These are phyloP conservation scores for Orychophragmus violaceus DNA, from an alignment of 345 rosid genomes.

Conservation along the genomic window DNA sequence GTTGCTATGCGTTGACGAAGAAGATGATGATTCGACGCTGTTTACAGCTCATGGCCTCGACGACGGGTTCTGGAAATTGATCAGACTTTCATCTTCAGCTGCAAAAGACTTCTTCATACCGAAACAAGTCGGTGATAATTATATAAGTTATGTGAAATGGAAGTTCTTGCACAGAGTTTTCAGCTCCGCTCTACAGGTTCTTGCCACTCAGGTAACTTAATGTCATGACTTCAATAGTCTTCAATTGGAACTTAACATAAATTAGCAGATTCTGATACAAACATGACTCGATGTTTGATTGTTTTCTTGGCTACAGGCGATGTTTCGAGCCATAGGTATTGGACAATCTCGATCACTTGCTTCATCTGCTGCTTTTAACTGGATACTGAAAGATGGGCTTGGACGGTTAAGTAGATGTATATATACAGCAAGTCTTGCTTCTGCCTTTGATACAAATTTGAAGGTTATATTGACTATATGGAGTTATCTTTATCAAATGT, in stretches of 20 bases:
- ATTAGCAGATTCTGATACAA: too few species aligned
- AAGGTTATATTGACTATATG: slow-evolving; percentile 45
- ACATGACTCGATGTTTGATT: not conserved
- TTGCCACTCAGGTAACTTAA: slow-evolving; percentile 77
- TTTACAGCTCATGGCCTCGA: slow-evolving; percentile 7
- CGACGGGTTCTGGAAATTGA: slow-evolving; percentile 26
- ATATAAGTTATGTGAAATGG: slow-evolving; percentile 77
- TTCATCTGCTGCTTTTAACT: slow-evolving; percentile 86
- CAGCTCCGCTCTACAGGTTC: slow-evolving; percentile 89
- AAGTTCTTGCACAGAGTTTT: slow-evolving; percentile 82
- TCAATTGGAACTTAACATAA: not conserved
- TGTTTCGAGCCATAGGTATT: slow-evolving; percentile 89
- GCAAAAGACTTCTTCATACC: slow-evolving; percentile 70
- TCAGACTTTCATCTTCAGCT: slow-evolving; percentile 35
- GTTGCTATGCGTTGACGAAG: not conserved
- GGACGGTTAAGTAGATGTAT: slow-evolving; percentile 85
- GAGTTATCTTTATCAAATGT: not conserved
- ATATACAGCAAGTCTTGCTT: slow-evolving; percentile 82
- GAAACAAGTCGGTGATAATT: slow-evolving; percentile 53
- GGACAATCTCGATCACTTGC: slow-evolving; percentile 79
- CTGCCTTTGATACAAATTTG: slow-evolving; percentile 85
- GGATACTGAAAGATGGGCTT: slow-evolving; percentile 90
- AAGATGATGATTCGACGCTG: slow-evolving; percentile 1
- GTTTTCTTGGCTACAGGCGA: slow-evolving; percentile 38
- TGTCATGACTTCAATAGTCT: not conserved